phyloP scores from a whole-genome alignment of 768 basidiomycete genomes.

The Daedaleopsis nitida region DNA sequence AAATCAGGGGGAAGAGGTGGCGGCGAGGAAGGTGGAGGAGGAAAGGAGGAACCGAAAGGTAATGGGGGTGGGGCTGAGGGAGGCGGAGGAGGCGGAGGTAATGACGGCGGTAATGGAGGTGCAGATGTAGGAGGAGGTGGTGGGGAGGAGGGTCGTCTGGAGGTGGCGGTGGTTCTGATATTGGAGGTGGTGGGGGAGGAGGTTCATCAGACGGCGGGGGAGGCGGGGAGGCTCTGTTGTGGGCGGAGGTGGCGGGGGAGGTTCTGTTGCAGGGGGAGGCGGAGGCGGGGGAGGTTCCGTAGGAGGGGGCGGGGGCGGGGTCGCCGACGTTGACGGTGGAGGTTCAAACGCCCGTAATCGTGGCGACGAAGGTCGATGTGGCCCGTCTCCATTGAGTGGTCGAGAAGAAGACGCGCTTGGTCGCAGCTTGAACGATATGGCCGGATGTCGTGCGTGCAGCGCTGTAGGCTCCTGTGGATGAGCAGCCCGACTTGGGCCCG shows the following conservation, averaged over 20 bases:
- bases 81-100: slow-evolving; percentile 25
- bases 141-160: slow-evolving; percentile 10
- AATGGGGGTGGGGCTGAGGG: slow-evolving; percentile 22
- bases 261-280: slow-evolving; percentile 26
- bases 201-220: slow-evolving; percentile 27
- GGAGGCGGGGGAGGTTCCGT: slow-evolving; percentile 28
- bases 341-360: slow-evolving; percentile 30
- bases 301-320: slow-evolving; percentile 33
- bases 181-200: slow-evolving; percentile 23
- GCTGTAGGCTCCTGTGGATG: slow-evolving; percentile 24
- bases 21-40: slow-evolving; percentile 32
- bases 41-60: slow-evolving; percentile 18
- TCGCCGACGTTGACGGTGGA: slow-evolving; percentile 31
- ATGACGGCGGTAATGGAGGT: slow-evolving; percentile 15
- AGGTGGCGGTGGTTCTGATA: slow-evolving; percentile 24
- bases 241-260: slow-evolving; percentile 31
- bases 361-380: slow-evolving; percentile 36
- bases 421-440: slow-evolving; percentile 31
- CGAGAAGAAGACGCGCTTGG: slow-evolving; percentile 28
- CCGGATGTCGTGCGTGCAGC: slow-evolving; percentile 20
- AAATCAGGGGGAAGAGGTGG: slow-evolving; percentile 16
- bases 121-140: slow-evolving; percentile 26
- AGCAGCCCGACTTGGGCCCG: slow-evolving; percentile 25
- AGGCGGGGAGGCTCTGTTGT: slow-evolving; percentile 27
- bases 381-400: slow-evolving; percentile 14